These are phyloP conservation scores for Dovyalis caffra DNA, from an alignment of 345 rosid species.

Conservation along the genomic window DNA sequence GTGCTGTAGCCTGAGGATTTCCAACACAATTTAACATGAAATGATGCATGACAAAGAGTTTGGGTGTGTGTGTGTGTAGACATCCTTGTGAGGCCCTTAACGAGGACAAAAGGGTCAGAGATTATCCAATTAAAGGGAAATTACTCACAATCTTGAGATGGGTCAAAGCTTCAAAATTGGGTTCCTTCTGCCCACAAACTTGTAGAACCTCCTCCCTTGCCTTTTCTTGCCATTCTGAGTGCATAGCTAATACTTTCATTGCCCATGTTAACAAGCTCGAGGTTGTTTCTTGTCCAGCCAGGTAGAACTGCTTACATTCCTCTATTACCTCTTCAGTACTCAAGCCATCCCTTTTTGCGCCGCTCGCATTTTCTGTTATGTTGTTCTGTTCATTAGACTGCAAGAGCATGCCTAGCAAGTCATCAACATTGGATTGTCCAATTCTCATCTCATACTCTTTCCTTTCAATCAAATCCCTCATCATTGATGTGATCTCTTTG, in stretches of 20 bases:
- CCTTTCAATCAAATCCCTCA: constrained; percentile 29
- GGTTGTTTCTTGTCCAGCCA: constrained; percentile 66
- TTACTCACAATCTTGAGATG: constrained; percentile 39
- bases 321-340: constrained; percentile 44
- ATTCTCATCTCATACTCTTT: constrained; percentile 32
- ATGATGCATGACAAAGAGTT: too few relatives aligned
- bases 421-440: constrained; percentile 26
- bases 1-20: too few relatives aligned
- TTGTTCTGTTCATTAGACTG: constrained; percentile 24
- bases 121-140: background rate
- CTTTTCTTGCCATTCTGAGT: constrained; percentile 54
- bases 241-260: constrained; percentile 42
- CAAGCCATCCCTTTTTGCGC: constrained; percentile 18
- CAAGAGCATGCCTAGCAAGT: constrained; percentile 47
- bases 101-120: too few relatives aligned
- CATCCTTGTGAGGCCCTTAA: too few relatives aligned
- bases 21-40: too few relatives aligned
- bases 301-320: constrained; percentile 55
- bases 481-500: constrained; percentile 19
- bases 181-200: constrained; percentile 31
- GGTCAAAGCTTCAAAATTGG: constrained; percentile 27
- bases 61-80: too few relatives aligned
- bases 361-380: constrained; percentile 16
- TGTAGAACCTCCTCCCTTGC: constrained; percentile 50
- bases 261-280: constrained; percentile 50